Conservation (phyloP, 2,329 filamentous ascomycete species). For the Lasiodiplodia sp. region DNA sequence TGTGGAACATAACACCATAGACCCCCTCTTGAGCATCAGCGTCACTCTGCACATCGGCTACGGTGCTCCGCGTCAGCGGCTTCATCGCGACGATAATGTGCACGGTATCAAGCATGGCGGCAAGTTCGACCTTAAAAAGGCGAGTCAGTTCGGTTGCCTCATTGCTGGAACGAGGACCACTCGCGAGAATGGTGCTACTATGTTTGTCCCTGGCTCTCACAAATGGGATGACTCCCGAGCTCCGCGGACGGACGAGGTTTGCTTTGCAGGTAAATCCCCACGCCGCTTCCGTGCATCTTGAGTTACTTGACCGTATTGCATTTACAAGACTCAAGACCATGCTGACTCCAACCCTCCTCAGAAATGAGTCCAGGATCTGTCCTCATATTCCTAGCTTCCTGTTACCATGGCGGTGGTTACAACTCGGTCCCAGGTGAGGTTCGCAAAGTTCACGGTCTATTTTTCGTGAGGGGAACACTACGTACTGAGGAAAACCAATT, state of each 20-base stretch:
- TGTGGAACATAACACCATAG: constrained; percentile 34
- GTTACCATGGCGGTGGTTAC: constrained; percentile 45
- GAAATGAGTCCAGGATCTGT: constrained; percentile 48
- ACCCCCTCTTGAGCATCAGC: constrained; percentile 40
- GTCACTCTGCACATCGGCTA: constrained; percentile 40
- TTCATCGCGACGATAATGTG: constrained; percentile 45
- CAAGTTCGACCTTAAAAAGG: constrained; percentile 32
- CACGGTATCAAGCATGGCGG: constrained; percentile 39
- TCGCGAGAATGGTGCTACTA: constrained; percentile 44
- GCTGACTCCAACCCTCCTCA: constrained; percentile 22
- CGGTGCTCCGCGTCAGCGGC: constrained; percentile 40
- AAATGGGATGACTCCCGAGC: constrained; percentile 40
- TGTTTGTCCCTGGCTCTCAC: constrained; percentile 45
- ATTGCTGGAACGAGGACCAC: constrained; percentile 41
- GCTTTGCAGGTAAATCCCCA: constrained; percentile 41
- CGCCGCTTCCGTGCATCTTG: background rate
- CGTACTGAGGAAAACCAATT: constrained; percentile 48
- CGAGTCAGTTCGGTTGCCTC: constrained; percentile 39
- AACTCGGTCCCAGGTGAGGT: constrained; percentile 36
- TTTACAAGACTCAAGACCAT: no score
- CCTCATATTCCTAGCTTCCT: constrained; percentile 45
- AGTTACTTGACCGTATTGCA: no score
- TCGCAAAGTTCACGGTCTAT: constrained; percentile 42
- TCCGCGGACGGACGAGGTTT: constrained; percentile 41
- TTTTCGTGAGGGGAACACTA: constrained; percentile 41